Percentiles rank a stretch among this genome's conserved stretches.
Evolutionary conservation across 169 alveolate genomes (phyloP).

Genomic region (Plasmodium blacklocki): DNA sequence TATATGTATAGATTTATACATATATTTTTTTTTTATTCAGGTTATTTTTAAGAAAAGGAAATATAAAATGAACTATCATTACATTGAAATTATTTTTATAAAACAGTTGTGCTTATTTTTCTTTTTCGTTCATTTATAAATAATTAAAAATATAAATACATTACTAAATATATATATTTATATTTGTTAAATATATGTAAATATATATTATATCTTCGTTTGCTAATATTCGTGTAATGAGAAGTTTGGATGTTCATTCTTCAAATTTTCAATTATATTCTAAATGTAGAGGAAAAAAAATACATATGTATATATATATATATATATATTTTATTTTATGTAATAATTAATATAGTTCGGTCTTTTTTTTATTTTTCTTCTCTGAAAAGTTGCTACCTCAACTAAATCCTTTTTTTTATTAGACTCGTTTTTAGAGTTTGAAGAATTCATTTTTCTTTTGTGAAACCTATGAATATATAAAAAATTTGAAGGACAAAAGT

Average conservation of each 20-base stretch:
- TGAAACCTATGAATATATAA: constrained; percentile 26
- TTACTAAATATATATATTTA: too few species aligned
- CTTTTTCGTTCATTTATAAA: too few species aligned
- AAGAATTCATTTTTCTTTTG: constrained; percentile 43
- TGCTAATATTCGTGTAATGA: constrained; percentile 32
- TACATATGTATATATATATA: not conserved
- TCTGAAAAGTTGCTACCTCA: constrained; percentile 9
- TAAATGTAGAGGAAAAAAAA: not conserved
- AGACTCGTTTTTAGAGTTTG: not conserved
- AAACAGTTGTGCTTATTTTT: too few species aligned
- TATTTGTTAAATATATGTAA: too few species aligned
- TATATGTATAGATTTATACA: too few species aligned
- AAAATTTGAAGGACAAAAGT: not conserved
- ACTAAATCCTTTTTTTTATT: constrained; percentile 39
- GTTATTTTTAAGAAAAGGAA: too few species aligned
- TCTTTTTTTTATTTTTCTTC: not conserved
- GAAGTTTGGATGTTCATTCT: constrained; percentile 39
- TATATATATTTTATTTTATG: not conserved
- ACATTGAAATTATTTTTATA: too few species aligned
- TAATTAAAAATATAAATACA: too few species aligned
- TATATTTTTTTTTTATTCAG: too few species aligned
- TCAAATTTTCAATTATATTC: constrained; percentile 52
- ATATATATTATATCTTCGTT: too few species aligned
- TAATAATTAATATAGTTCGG: not conserved
- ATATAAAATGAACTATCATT: too few species aligned